A percentile compares a stretch with the other conserved stretches of the same genome.
Evolutionary conservation across 768 basidiomycete species (phyloP).

Genomic region (Mycena filopes): DNA sequence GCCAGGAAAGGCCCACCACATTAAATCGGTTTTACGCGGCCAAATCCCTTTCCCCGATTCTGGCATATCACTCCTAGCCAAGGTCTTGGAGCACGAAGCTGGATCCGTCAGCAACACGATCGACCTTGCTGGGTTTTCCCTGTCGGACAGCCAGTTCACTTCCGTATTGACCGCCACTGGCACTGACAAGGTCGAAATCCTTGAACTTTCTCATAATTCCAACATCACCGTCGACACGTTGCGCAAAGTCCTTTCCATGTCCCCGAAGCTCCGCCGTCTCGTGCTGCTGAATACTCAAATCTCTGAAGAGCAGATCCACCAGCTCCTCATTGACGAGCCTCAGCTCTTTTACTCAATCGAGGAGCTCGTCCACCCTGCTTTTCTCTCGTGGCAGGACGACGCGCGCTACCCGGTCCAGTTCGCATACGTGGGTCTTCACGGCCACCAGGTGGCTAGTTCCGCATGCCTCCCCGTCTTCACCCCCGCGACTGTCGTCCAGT

Average conservation of each 20-base stretch:
- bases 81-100: conserved; percentile 31
- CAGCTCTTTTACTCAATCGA: conserved; percentile 42
- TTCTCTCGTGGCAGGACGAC: conserved; percentile 29
- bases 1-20: conserved; percentile 39
- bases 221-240: conserved; percentile 38
- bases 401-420: conserved; percentile 36
- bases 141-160: conserved; percentile 40
- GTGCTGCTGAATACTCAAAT: conserved; percentile 41
- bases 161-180: conserved; percentile 22
- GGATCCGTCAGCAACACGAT: conserved; percentile 26
- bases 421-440: conserved; percentile 17
- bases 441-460: background rate
- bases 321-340: conserved; percentile 37
- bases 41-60: conserved; percentile 40
- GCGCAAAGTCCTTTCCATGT: conserved; percentile 32
- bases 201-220: conserved; percentile 44
- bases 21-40: conserved; percentile 34
- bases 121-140: conserved; percentile 40
- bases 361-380: conserved; percentile 41
- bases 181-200: conserved; percentile 19
- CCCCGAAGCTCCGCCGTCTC: conserved; percentile 39
- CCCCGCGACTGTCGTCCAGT: conserved; percentile 40
- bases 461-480: conserved; percentile 41
- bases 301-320: conserved; percentile 30
- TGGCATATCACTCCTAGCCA: conserved; percentile 38